A percentile compares a stretch with the other conserved stretches of the same genome.
Evolutionary conservation across 345 rosid genomes (phyloP).

Genomic region (Eucalyptus viminalis): DNA sequence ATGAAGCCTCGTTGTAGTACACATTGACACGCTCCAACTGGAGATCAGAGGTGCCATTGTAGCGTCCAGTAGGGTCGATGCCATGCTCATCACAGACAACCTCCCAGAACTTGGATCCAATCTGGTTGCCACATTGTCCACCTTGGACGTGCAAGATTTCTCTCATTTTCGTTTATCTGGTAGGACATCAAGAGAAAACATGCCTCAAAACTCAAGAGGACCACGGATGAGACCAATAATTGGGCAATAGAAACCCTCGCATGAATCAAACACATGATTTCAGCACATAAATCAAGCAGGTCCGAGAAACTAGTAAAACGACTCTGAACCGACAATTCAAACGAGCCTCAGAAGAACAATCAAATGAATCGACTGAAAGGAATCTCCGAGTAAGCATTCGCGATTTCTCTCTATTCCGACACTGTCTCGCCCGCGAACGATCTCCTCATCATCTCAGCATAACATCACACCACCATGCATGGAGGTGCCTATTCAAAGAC

Average conservation of each 20-base stretch:
- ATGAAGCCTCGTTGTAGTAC: conserved; percentile 19
- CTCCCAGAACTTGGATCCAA: conserved; percentile 20
- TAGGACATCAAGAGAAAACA: not conserved
- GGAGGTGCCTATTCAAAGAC: not conserved
- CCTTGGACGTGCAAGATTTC: conserved; percentile 44
- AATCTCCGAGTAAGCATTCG: not conserved
- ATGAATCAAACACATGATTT: not conserved
- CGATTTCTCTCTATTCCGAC: not conserved
- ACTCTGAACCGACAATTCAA: not conserved
- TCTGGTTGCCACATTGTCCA: conserved; percentile 36
- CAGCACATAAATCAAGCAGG: not conserved
- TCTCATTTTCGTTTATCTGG: conserved; percentile 13
- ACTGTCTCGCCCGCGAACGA: not conserved
- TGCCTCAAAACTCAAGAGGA: not conserved
- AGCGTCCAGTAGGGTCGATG: conserved; percentile 14
- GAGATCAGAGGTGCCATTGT: conserved; percentile 9
- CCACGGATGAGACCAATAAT: not conserved
- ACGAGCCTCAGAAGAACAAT: not conserved
- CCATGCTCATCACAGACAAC: conserved; percentile 20
- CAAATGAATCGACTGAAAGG: not conserved
- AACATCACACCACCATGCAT: not conserved
- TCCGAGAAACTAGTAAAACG: not conserved
- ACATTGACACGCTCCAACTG: conserved; percentile 20
- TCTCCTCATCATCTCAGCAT: not conserved
- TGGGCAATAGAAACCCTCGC: not conserved